Evolutionary conservation across 305 asterid genomes (phyloP).

Genomic region (Andrographis paniculata): DNA sequence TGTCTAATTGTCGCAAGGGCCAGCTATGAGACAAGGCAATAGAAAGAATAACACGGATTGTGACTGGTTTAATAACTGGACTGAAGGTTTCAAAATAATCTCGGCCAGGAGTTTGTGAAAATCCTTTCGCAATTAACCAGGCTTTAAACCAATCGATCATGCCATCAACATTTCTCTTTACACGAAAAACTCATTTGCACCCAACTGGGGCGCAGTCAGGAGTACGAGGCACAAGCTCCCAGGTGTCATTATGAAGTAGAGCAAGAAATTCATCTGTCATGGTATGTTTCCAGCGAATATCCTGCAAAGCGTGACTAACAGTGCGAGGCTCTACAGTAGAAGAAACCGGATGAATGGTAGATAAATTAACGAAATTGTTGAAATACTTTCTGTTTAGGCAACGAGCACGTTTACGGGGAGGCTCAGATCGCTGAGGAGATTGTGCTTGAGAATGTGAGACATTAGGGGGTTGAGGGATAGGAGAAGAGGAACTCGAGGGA

Average conservation of each 20-base stretch:
- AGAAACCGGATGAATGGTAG: not conserved
- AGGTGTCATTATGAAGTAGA: not conserved
- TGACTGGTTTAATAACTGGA: not conserved
- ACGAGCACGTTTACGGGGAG: too few relatives aligned
- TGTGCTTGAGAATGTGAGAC: too few relatives aligned
- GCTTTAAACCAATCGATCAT: not conserved
- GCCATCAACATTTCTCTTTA: not conserved
- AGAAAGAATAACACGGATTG: not conserved
- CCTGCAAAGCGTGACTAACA: not conserved
- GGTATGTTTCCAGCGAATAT: not conserved
- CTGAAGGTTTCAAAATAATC: not conserved
- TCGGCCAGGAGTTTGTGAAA: not conserved
- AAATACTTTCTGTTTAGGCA: too few relatives aligned
- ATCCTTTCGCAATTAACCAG: constrained; percentile 1
- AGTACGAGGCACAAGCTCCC: not conserved
- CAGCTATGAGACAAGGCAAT: not conserved
- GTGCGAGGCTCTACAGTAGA: not conserved
- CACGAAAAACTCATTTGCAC: not conserved
- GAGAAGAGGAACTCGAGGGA: too few relatives aligned
- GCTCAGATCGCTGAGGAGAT: too few relatives aligned
- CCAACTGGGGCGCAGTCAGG: not conserved
- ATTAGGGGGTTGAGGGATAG: too few relatives aligned
- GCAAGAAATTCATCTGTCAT: not conserved
- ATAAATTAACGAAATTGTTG: too few relatives aligned
- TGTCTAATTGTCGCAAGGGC: constrained; percentile 2